A percentile compares a stretch with the other conserved stretches of the same genome.
Conservation (phyloP, 192 early-diverging fungal genomes). For the Rhizoclosmatium sp. region DNA sequence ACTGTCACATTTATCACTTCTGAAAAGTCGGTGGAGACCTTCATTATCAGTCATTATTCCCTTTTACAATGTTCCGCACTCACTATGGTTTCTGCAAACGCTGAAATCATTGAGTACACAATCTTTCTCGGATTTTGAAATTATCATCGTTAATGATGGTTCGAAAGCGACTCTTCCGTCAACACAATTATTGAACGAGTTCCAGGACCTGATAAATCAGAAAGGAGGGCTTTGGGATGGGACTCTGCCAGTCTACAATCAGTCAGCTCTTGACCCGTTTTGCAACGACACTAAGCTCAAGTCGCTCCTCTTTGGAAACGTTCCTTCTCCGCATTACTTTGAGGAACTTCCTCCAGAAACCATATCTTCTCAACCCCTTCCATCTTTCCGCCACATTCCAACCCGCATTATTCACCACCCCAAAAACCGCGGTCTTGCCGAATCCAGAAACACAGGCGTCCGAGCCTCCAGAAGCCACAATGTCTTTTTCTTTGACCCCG, state of each 20-base stretch:
- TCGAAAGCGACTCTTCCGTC: slow-evolving; percentile 18
- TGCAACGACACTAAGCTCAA: background rate
- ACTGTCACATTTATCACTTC: background rate
- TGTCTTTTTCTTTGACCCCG: slow-evolving; percentile 49
- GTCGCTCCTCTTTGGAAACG: slow-evolving; percentile 17
- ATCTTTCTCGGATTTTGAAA: slow-evolving; percentile 43
- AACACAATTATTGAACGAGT: background rate
- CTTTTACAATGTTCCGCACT: slow-evolving; percentile 41
- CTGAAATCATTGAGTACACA: slow-evolving; percentile 31
- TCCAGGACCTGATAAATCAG: background rate
- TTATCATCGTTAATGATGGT: slow-evolving; percentile 49
- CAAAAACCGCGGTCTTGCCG: slow-evolving; percentile 41
- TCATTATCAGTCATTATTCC: slow-evolving; percentile 44
- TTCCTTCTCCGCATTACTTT: background rate
- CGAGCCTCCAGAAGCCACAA: slow-evolving; percentile 23
- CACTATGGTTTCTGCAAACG: slow-evolving; percentile 41
- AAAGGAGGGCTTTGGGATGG: slow-evolving; percentile 12
- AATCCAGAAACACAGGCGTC: slow-evolving; percentile 48
- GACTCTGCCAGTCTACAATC: slow-evolving; percentile 15
- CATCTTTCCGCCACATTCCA: slow-evolving; percentile 10
- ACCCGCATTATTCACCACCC: slow-evolving; percentile 36
- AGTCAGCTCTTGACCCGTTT: background rate
- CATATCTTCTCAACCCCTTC: background rate
- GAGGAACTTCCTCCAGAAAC: slow-evolving; percentile 10
- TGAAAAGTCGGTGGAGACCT: slow-evolving; percentile 41